Evolutionary conservation across 352 stramenopile species (phyloP).

Genomic region (Plasmopara halstedii): DNA sequence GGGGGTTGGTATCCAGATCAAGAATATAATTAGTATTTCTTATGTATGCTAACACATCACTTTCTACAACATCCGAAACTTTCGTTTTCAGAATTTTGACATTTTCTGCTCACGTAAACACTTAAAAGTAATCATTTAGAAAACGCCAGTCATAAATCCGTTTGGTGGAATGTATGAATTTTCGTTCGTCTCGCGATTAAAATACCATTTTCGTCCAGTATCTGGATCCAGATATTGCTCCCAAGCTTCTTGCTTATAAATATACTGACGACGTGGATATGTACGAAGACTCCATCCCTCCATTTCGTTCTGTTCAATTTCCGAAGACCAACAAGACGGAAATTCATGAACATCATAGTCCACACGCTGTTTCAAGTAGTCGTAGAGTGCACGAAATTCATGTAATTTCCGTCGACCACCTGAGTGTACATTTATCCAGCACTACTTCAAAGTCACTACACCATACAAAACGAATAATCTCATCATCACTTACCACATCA

Average conservation of each 20-base stretch:
- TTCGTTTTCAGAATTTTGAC: no score
- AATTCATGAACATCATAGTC: constrained; percentile 90
- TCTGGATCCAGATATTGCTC: constrained; percentile 52
- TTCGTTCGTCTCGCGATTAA: constrained; percentile 56
- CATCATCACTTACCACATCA: constrained; percentile 30
- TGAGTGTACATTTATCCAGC: constrained; percentile 81
- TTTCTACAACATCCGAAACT: no score
- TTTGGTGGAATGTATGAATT: constrained; percentile 40
- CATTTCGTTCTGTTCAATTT: constrained; percentile 85
- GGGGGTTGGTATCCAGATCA: no score
- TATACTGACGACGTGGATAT: constrained; percentile 32
- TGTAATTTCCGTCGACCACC: constrained; percentile 75
- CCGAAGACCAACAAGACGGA: constrained; percentile 83
- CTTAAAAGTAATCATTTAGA: no score
- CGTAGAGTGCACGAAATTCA: constrained; percentile 84
- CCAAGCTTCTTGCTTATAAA: constrained; percentile 40
- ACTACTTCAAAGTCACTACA: constrained; percentile 33
- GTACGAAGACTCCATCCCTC: constrained; percentile 69
- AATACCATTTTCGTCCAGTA: constrained; percentile 51
- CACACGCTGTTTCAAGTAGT: constrained; percentile 86
- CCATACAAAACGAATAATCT: background rate
- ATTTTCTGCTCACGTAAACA: no score
- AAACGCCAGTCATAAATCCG: no score
- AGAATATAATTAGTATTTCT: no score
- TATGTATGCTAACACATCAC: no score